Base-by-base conservation (phyloP, 306 rosid species). In the Quercus agrifolia region DNA sequence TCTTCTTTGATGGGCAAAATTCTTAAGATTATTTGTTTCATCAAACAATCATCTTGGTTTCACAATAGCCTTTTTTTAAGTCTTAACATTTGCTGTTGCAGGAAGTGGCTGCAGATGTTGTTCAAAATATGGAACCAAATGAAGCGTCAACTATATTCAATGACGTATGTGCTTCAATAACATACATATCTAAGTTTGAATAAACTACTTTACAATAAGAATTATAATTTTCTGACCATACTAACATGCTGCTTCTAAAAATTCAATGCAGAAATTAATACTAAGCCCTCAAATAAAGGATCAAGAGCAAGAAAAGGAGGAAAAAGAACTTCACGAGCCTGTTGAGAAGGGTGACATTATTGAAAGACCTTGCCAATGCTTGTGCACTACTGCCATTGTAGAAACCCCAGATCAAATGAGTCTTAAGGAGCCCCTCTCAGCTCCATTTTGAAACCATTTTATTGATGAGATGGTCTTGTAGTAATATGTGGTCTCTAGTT, bases 91-190 rank as follows among this genome's bases (percentile, higher is more conserved):
- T 74, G 69, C 57, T 20, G 31, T 35, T 70, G 89, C 89, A 94
- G 97, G 97, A 88, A 88, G 86, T 87, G 54, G 98, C 97, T 64
- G 97, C 89, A 23, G 94, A 91, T 52, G 89, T 87, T 18, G 88
- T 80, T 49, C 82, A 88, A 21, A 92, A 90, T 67, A 72, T 87
- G 86, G 90, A 87, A 80, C 86, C 92, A 30, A 79, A 28, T 57
- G 92, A 88, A 81, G 93, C 91, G 56, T 82, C 93, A 25, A 62
- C 85, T 69, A 9, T 87, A 28, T 94, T 88, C 78, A 71, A 73
- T 35, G 91, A 91, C 89, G 97, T 91, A 56, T 17, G 78, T 3
- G 18, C 30, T 35, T 67, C 25, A 8, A 35, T 31, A 19, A 33
- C 64, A 20, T 58, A 20, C 11, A 7, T 56, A 58, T 38, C 44